Evolutionary conservation across 2,329 filamentous ascomycete genomes (phyloP).

Genomic region (Verticillium tricorpus): DNA sequence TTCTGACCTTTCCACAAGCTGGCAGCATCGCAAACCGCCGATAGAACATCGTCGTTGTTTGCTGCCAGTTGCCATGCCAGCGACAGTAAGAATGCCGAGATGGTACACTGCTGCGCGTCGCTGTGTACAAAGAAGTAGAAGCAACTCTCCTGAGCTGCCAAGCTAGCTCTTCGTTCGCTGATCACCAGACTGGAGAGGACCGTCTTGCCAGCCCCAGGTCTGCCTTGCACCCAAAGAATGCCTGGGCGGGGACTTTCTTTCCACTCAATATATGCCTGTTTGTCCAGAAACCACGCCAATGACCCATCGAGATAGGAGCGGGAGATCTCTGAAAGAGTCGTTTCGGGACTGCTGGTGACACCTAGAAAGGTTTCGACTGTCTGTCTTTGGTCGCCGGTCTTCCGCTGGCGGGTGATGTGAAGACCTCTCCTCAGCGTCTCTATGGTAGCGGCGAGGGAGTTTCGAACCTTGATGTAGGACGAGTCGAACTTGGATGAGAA

Average conservation of each 20-base stretch:
- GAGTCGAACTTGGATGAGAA: slow-evolving; percentile 18
- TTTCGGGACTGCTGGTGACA: neutral
- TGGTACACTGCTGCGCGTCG: slow-evolving; percentile 3
- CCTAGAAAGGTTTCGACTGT: neutral
- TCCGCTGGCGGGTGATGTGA: neutral
- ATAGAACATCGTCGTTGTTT: neutral
- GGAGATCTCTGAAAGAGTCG: neutral
- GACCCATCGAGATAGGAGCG: neutral
- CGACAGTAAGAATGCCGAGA: neutral
- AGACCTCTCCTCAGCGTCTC: neutral
- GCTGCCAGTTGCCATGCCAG: slow-evolving; percentile 1
- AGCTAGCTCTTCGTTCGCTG: slow-evolving; percentile 5
- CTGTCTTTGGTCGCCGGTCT: neutral
- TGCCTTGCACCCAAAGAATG: slow-evolving; percentile 14
- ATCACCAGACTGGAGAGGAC: slow-evolving; percentile 12
- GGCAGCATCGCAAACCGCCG: neutral
- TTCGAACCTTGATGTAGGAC: slow-evolving; percentile 19
- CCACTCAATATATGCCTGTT: neutral
- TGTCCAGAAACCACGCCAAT: neutral
- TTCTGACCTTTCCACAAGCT: neutral
- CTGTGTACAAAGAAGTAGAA: slow-evolving; percentile 15
- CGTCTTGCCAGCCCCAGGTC: slow-evolving; percentile 17
- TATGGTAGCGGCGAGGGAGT: slow-evolving; percentile 17
- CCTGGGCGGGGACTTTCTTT: slow-evolving; percentile 2
- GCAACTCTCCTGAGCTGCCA: slow-evolving; percentile 7